phyloP scores from a whole-genome alignment of 257 asterid species.

The Cinchona pubescens region DNA sequence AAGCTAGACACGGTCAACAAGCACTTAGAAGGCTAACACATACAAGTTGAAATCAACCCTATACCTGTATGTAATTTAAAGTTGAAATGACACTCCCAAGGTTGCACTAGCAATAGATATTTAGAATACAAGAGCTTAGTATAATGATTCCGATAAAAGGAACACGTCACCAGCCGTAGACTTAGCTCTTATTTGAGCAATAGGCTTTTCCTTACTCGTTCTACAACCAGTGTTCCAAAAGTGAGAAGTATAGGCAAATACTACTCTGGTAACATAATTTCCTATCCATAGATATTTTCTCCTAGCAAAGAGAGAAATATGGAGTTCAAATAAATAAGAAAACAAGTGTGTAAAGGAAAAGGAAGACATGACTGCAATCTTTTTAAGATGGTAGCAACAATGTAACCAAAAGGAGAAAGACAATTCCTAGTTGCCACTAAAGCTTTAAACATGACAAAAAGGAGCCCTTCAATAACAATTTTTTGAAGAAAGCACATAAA shows the following conservation, averaged over 20 bases:
- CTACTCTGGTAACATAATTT: neutral
- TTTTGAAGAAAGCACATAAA: neutral
- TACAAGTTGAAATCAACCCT: no score
- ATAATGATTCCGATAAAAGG: neutral
- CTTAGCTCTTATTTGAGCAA: no score
- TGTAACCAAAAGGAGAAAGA: neutral
- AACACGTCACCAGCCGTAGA: neutral
- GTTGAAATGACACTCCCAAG: neutral
- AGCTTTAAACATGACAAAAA: neutral
- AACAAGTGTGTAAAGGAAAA: neutral
- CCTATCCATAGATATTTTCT: neutral
- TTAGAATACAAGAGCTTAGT: no score
- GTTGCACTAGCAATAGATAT: neutral
- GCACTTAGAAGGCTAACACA: neutral
- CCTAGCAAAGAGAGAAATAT: neutral
- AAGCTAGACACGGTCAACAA: neutral
- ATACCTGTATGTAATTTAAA: no score
- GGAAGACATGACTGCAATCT: neutral
- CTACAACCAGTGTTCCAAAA: neutral
- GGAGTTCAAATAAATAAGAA: neutral
- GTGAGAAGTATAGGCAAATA: neutral
- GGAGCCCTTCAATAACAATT: no score
- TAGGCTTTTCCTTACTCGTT: neutral
- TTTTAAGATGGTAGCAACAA: neutral
- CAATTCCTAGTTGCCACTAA: neutral